Conservation (phyloP, 129 eudicot genomes). For the Helichrysum umbraculigerum region DNA sequence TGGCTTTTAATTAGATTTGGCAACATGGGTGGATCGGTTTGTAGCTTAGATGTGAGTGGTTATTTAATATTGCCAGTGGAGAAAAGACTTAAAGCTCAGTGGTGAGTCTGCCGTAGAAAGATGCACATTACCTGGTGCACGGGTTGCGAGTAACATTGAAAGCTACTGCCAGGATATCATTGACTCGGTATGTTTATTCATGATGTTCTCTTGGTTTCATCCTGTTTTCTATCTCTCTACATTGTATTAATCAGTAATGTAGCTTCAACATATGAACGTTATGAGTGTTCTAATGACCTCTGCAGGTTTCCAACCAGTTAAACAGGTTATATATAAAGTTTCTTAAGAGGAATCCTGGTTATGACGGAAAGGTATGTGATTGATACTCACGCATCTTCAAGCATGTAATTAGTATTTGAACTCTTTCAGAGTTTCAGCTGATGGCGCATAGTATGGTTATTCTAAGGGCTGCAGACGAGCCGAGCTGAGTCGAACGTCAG, state of each 20-base stretch:
- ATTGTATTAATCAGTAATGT: neutral
- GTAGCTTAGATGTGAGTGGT: constrained; percentile 8
- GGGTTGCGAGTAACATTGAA: constrained; percentile 75
- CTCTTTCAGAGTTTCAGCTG: neutral
- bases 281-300: neutral
- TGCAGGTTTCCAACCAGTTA: constrained; percentile 89
- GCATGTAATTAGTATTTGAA: neutral
- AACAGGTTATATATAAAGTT: constrained; percentile 84
- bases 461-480: neutral
- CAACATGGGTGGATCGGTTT: neutral
- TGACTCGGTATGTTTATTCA: constrained; percentile 64
- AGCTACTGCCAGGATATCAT: constrained; percentile 94
- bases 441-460: neutral
- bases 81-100: constrained; percentile 86
- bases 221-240: neutral
- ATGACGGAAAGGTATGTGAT: constrained; percentile 85
- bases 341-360: constrained; percentile 89
- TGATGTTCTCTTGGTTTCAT: neutral
- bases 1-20: neutral
- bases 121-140: constrained; percentile 87
- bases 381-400: neutral
- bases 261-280: neutral
- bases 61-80: constrained; percentile 61
- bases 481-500: neutral
- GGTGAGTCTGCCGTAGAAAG: constrained; percentile 95